A percentile compares a stretch with the other conserved stretches of the same genome.
Evolutionary conservation across 495 filamentous ascomycete species (phyloP).

Genomic region (Evernia prunastri): DNA sequence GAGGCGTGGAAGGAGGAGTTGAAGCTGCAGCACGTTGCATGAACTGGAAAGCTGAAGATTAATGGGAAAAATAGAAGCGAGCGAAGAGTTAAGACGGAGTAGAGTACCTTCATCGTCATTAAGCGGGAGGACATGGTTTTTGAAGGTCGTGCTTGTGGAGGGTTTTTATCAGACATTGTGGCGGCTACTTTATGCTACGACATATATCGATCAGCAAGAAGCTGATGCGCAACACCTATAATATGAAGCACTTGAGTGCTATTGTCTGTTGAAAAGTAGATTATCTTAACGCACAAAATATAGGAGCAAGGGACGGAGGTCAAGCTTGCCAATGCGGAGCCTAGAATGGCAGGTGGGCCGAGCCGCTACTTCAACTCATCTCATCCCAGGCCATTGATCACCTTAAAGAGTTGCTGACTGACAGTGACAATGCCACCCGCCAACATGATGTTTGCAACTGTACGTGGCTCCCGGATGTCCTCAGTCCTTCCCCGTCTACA

Average conservation of each 20-base stretch:
- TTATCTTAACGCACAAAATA: no score
- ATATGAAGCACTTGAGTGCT: background rate
- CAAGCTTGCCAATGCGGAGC: slow-evolving; percentile 2
- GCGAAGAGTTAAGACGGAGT: slow-evolving; percentile 13
- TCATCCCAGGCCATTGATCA: background rate
- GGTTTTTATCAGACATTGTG: slow-evolving; percentile 35
- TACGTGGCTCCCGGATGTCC: slow-evolving; percentile 8
- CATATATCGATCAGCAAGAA: background rate
- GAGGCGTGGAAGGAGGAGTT: slow-evolving; percentile 36
- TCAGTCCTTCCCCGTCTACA: slow-evolving; percentile 7
- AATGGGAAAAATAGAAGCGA: slow-evolving; percentile 7
- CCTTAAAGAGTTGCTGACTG: background rate
- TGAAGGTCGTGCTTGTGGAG: slow-evolving; percentile 37
- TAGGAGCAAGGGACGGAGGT: no score
- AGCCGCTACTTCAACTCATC: background rate
- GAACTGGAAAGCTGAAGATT: slow-evolving; percentile 48
- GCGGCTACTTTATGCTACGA: background rate
- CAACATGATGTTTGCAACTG: slow-evolving; percentile 14
- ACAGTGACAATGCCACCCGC: background rate
- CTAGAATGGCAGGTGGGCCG: slow-evolving; percentile 34
- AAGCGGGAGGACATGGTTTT: slow-evolving; percentile 87
- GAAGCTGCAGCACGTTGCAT: slow-evolving; percentile 85
- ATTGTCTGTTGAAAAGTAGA: no score
- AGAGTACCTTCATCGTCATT: slow-evolving; percentile 76
- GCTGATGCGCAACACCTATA: background rate